Percentiles rank a stretch among this genome's conserved stretches.
These are phyloP conservation scores for Citrullus mucosospermus DNA, from an alignment of 306 rosid genomes.

Conservation along the genomic window DNA sequence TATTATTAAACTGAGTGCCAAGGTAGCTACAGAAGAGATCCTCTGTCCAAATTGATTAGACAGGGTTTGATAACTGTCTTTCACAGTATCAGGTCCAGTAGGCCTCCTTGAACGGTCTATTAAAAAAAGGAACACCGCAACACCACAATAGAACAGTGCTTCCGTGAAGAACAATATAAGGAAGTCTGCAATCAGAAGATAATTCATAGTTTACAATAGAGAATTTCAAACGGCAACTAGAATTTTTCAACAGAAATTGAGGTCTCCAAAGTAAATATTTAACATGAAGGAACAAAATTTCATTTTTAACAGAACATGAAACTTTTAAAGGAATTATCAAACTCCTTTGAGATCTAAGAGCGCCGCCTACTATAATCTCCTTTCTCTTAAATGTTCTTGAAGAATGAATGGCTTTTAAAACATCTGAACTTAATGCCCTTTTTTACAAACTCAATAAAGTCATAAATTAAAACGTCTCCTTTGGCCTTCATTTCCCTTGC, in stretches of 20 bases:
- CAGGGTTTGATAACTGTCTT: slow-evolving; percentile 14
- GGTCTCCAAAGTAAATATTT: not conserved
- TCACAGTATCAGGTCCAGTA: slow-evolving; percentile 19
- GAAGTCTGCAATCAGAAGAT: slow-evolving; percentile 53
- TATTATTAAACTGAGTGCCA: slow-evolving; percentile 84
- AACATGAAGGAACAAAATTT: not conserved
- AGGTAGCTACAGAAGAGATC: slow-evolving; percentile 62
- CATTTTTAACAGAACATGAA: not conserved
- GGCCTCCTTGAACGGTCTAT: slow-evolving; percentile 61
- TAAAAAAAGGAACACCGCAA: slow-evolving; percentile 58
- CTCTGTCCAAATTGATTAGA: slow-evolving; percentile 57
- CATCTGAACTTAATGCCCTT: not conserved
- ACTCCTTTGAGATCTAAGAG: not conserved
- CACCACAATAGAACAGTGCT: slow-evolving; percentile 89
- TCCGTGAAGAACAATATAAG: slow-evolving; percentile 97
- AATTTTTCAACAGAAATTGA: not conserved
- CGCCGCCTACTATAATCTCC: not conserved
- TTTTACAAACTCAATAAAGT: not conserved
- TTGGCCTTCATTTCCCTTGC: not conserved
- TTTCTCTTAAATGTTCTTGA: not conserved
- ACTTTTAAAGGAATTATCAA: not conserved
- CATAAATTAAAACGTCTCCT: not conserved
- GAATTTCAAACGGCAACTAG: not conserved
- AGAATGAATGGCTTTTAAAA: not conserved
- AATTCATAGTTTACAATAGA: not conserved